phyloP scores from a whole-genome alignment of 306 rosid species.

The Begonia loranthoides region DNA sequence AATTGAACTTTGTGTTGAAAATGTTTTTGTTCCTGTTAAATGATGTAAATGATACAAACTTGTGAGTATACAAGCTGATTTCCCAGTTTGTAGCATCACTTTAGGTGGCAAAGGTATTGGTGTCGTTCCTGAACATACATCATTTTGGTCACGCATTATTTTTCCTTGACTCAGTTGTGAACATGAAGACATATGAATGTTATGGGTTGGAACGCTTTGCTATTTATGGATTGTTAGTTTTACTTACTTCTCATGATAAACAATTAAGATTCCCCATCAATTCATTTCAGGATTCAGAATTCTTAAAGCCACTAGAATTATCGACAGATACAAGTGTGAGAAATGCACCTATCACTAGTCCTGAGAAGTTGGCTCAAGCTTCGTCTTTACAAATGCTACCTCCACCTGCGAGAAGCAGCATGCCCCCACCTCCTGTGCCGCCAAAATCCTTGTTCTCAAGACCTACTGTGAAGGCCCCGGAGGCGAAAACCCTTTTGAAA shows the following conservation, averaged over 20 bases:
- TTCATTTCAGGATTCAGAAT: slow-evolving; percentile 47
- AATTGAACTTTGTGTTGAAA: too few relatives aligned
- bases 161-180: too few relatives aligned
- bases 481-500: slow-evolving; percentile 23
- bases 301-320: slow-evolving; percentile 21
- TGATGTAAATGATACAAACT: too few relatives aligned
- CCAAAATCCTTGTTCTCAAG: slow-evolving; percentile 37
- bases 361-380: slow-evolving; percentile 53
- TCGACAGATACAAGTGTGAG: slow-evolving; percentile 31
- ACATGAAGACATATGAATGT: too few relatives aligned
- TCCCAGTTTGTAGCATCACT: too few relatives aligned
- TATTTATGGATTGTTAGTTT: not conserved
- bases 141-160: too few relatives aligned
- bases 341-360: slow-evolving; percentile 71
- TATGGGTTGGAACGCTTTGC: not conserved
- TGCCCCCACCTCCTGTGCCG: slow-evolving; percentile 59
- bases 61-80: too few relatives aligned
- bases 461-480: slow-evolving; percentile 23
- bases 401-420: slow-evolving; percentile 26
- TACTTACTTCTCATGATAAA: slow-evolving; percentile 20
- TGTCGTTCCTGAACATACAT: too few relatives aligned
- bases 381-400: slow-evolving; percentile 37
- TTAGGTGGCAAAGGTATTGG: too few relatives aligned
- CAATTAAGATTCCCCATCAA: slow-evolving; percentile 22
- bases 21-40: too few relatives aligned